Percentiles rank a stretch among this genome's conserved stretches.
Conservation (phyloP, 169 alveolate genomes). For the Cryptosporidium ubiquitum region DNA sequence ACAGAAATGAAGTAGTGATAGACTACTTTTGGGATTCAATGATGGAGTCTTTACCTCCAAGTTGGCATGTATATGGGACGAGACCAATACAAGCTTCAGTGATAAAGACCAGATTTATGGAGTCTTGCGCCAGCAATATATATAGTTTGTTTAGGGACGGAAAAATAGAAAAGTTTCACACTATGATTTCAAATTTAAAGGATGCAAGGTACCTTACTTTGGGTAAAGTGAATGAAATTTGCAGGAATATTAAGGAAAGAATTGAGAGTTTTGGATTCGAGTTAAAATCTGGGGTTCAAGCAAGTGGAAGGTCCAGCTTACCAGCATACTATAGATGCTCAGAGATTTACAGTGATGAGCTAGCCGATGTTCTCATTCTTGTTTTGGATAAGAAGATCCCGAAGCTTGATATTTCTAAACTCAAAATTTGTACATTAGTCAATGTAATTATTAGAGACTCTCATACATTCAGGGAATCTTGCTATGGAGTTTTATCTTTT, state of each 20-base stretch:
- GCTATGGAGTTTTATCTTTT: neutral
- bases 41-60: conserved; percentile 49
- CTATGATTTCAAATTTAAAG: conserved; percentile 4
- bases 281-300: neutral
- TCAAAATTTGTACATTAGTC: neutral
- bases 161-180: conserved; percentile 32
- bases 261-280: conserved; percentile 13
- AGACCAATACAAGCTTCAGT: conserved; percentile 38
- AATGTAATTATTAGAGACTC: neutral
- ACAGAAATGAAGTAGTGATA: conserved; percentile 2
- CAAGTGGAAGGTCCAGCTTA: neutral
- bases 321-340: conserved; percentile 32
- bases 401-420: neutral
- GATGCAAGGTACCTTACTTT: conserved; percentile 48
- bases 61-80: conserved; percentile 71
- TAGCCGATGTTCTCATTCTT: conserved; percentile 15
- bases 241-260: conserved; percentile 4
- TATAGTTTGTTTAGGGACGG: conserved; percentile 12
- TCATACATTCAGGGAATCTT: neutral
- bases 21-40: conserved; percentile 52
- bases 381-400: neutral
- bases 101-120: conserved; percentile 26
- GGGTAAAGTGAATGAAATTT: conserved; percentile 35
- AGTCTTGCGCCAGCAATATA: conserved; percentile 37
- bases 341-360: neutral